Conservation (phyloP, 2,329 filamentous ascomycete species). For the Monilinia laxa region DNA sequence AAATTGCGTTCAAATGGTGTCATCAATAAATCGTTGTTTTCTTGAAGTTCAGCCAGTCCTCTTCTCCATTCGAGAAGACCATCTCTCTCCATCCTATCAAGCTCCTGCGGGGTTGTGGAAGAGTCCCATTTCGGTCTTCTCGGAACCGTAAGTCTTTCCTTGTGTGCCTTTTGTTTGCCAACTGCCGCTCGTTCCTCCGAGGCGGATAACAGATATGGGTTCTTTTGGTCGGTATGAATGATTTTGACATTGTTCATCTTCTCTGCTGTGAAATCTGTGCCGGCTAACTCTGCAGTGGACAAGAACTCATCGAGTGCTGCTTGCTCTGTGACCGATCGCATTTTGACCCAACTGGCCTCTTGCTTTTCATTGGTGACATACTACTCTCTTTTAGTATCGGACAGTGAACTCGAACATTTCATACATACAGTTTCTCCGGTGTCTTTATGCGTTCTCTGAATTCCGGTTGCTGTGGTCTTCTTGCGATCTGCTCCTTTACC, state of each 20-base stretch:
- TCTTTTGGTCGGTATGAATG: slow-evolving; percentile 93
- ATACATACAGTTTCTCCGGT: slow-evolving; percentile 69
- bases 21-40: slow-evolving; percentile 92
- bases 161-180: slow-evolving; percentile 81
- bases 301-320: slow-evolving; percentile 95
- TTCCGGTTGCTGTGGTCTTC: slow-evolving; percentile 58
- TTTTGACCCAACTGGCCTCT: slow-evolving; percentile 97
- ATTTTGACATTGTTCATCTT: slow-evolving; percentile 99
- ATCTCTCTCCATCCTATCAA: slow-evolving; percentile 77
- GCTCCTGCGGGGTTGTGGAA: slow-evolving; percentile 75
- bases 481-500: slow-evolving; percentile 83
- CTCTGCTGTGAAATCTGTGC: slow-evolving; percentile 97
- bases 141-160: slow-evolving; percentile 78
- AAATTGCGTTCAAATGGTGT: slow-evolving; percentile 97
- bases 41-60: slow-evolving; percentile 86
- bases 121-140: slow-evolving; percentile 86
- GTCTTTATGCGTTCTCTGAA: slow-evolving; percentile 67
- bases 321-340: slow-evolving; percentile 98
- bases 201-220: slow-evolving; percentile 85
- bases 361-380: slow-evolving; percentile 90
- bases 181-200: slow-evolving; percentile 77
- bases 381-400: slow-evolving; percentile 43
- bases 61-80: slow-evolving; percentile 84
- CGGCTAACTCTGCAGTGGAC: slow-evolving; percentile 92
- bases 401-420: not conserved